Evolutionary conservation across 148 eudicot species (phyloP).

Genomic region (Camellia lanceoleosa): DNA sequence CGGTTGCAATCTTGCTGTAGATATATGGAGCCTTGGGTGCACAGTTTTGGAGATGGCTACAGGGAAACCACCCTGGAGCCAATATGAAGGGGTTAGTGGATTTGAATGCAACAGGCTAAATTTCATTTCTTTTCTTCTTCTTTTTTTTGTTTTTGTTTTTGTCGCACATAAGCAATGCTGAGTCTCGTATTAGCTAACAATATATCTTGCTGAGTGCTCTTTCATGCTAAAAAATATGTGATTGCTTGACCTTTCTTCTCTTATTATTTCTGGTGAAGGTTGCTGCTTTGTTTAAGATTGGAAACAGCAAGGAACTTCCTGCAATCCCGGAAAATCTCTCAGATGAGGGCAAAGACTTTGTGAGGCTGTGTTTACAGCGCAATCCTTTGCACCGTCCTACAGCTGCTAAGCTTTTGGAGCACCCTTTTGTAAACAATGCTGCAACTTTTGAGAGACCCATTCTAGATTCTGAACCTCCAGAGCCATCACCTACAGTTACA

Average conservation of each 20-base stretch:
- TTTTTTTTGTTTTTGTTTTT: not conserved
- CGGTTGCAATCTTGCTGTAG: conserved; percentile 68
- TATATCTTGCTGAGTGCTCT: not conserved
- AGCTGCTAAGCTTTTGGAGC: conserved; percentile 57
- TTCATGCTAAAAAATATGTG: conserved; percentile 3
- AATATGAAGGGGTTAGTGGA: conserved; percentile 74
- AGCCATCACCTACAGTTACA: conserved; percentile 18
- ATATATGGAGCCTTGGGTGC: conserved; percentile 92
- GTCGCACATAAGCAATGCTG: not conserved
- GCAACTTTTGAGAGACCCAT: conserved; percentile 34
- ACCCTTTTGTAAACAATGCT: conserved; percentile 49
- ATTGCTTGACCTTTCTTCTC: conserved; percentile 8
- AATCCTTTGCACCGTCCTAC: conserved; percentile 56
- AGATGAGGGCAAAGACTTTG: conserved; percentile 59
- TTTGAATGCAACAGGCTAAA: not conserved
- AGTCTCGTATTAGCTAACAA: not conserved
- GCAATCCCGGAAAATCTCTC: conserved; percentile 60
- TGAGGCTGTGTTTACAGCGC: conserved; percentile 57
- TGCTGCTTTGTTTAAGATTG: conserved; percentile 76
- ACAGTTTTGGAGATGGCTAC: conserved; percentile 88
- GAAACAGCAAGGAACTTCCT: conserved; percentile 76
- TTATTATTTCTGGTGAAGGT: conserved; percentile 33
- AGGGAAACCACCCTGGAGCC: conserved; percentile 78
- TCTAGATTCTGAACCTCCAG: conserved; percentile 23
- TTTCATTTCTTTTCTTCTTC: not conserved